Base-by-base conservation (phyloP, 2,329 filamentous ascomycete genomes). In the Aspergillus aculeatus region DNA sequence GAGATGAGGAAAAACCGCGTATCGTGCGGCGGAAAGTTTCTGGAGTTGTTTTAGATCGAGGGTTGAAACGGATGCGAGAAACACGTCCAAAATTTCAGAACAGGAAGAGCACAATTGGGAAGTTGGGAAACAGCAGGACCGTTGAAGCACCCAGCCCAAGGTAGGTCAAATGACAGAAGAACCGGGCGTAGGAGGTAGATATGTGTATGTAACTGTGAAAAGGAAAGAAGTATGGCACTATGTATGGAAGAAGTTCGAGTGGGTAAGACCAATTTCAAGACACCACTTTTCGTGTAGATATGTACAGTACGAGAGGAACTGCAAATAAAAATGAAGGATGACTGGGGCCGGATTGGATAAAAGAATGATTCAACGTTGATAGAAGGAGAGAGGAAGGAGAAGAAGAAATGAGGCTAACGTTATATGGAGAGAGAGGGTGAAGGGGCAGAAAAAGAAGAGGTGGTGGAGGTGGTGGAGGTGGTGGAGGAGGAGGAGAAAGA, bases 41-140 rank as follows among this genome's bases (percentile, higher is more conserved):
- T 47, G 31, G 51, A 47, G 54, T 62, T 19, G 60, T 62, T 63
- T 62, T 61, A 54, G 56, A 52, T 51, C 50, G 54, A 48, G 26
- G 48, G 56, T 47, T 31, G 56, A 61, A 57, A 57, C 56, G 50
- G 50, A 35, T 52, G 50, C 24, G 50, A 50, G 50, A 61, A 50
- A 47, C n/a, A 41, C 44, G 32, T 47, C 52, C 52, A 32, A 48
- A 54, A 48, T 19, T n/a, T 26, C 23, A 26, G 21, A n/a, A n/a
- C 2, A 31, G 44, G 29, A 19, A 32, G 29, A 55, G 41, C 31
- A 55, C 49, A 41, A 47, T 53, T 54, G 52, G 50, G 29, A 21
- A 31, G 58, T 50, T 54, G 52, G 50, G 29, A 21, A 31, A 57
- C 24, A 26, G 58, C 26, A 47, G 41, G 29, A 35, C 14, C 14